phyloP scores from a whole-genome alignment of 257 asterid species.

The Fraxinus pennsylvanica region DNA sequence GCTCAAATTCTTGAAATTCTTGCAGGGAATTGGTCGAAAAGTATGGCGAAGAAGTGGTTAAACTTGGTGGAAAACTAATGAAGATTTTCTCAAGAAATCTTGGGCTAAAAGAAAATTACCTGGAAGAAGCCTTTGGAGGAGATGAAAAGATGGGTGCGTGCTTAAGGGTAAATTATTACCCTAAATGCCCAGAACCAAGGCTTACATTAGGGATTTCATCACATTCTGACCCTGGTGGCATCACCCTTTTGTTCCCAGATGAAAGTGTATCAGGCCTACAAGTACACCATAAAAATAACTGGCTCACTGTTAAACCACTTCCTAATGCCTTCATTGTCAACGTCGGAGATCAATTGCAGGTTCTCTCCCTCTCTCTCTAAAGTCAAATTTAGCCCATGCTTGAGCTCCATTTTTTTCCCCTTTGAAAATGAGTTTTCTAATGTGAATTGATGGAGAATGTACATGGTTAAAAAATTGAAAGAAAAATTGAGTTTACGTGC shows the following conservation, averaged over 20 bases:
- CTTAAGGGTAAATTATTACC: conserved; percentile 76
- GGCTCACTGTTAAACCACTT: conserved; percentile 72
- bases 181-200: conserved; percentile 92
- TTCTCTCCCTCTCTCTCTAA: neutral
- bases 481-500: too few relatives aligned
- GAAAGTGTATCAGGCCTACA: conserved; percentile 76
- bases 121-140: conserved; percentile 72
- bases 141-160: conserved; percentile 57
- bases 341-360: conserved; percentile 87
- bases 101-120: conserved; percentile 59
- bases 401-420: too few relatives aligned
- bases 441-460: too few relatives aligned
- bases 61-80: conserved; percentile 54
- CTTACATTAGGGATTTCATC: conserved; percentile 80
- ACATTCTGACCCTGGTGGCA: conserved; percentile 91
- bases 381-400: too few relatives aligned
- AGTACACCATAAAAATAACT: conserved; percentile 50
- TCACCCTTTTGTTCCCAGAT: conserved; percentile 83
- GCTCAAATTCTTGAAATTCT: neutral
- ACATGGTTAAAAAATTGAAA: too few relatives aligned
- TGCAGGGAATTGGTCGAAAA: conserved; percentile 55
- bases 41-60: conserved; percentile 57
- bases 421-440: too few relatives aligned
- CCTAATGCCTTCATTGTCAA: conserved; percentile 79
- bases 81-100: conserved; percentile 61